Base-by-base conservation (phyloP, 805 yeast genomes). In the Komagataella ulmi region DNA sequence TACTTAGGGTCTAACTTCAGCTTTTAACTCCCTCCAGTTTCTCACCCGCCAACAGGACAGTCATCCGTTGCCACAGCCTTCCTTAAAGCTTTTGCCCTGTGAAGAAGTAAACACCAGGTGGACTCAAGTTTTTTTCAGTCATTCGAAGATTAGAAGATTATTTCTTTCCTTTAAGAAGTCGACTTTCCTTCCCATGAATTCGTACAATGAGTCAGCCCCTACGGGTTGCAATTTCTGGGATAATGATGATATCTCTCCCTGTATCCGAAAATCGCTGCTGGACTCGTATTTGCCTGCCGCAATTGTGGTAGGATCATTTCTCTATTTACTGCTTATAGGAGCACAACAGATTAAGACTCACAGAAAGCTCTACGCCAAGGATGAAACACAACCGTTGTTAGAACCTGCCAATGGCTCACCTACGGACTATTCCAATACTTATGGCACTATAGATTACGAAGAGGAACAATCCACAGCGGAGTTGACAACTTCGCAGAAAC, bases 401-500 rank as follows among this genome's bases (percentile, higher is more conserved):
- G 17, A 48, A 7, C 24, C 50, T 17, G 49, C 17, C 24, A 17
- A 21, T 14, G 47, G n/a, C 40, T 30, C 40, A 30, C 40, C 40
- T 30, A 30, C 40, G 14, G 40, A 30, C 8, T 30, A 30, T 30
- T 30, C 40, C 14, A 30, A 17, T 52, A 18, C 47, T 24, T 21
- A 45, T 18, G 47, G 23, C 21, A 14, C 47, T 6, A 17, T 18
- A 17, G 24, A 17, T 18, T 21, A 45, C 24, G 21, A 45, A 19
- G 47, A 24, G 17, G 24, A 21, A 17, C n/a, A n/a, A 45, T 46
- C 17, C 2, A 49, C 45, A 24, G 51, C 47, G 7, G 48, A 49
- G 19, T 50, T 50, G 44, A 36, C 68, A 18, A 57, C 79, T 45
- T 74, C 79, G 46, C 77, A 77, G 36, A 76, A 75, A 47, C 93